A percentile compares a stretch with the other conserved stretches of the same genome.
These are phyloP conservation scores for Neurospora sp. DNA, from an alignment of 495 filamentous ascomycete species.

Conservation along the genomic window DNA sequence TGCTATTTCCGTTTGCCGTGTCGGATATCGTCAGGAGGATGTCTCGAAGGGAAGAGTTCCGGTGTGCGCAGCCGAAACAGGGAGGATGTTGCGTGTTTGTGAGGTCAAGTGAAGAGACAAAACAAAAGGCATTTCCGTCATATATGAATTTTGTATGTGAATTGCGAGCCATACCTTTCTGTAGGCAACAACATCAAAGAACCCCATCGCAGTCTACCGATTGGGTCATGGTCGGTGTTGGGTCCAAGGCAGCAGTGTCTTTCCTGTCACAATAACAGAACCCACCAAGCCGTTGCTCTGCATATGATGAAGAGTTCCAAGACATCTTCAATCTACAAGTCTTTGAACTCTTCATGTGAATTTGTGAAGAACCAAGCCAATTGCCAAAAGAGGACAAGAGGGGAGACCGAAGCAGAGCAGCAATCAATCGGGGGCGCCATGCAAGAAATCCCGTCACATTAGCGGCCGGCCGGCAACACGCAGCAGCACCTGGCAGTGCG, in stretches of 20 bases:
- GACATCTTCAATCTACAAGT: not conserved
- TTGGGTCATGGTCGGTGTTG: not conserved
- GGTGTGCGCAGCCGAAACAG: not conserved
- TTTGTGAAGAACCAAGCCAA: not conserved
- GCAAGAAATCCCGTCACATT: not conserved
- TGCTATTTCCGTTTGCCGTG: not conserved
- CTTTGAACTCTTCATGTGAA: not conserved
- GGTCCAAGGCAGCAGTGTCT: not conserved
- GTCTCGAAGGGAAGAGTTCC: not conserved
- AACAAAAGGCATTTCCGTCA: not conserved
- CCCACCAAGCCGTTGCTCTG: not conserved
- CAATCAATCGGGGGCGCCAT: not conserved
- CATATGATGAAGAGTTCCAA: not conserved
- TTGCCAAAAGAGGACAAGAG: not conserved
- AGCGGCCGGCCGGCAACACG: not conserved
- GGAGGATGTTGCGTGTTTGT: not conserved
- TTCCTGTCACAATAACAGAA: not conserved
- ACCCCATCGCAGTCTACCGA: not conserved
- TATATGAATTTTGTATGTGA: not conserved
- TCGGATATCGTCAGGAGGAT: not conserved
- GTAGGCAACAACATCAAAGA: not conserved
- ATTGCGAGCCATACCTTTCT: not conserved
- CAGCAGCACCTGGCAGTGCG: not conserved
- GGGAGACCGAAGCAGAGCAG: not conserved
- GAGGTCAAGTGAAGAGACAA: not conserved